Percentiles rank a stretch among this genome's conserved stretches.
phyloP scores from a whole-genome alignment of 495 filamentous ascomycete genomes.

The Aspergillus sparsus region DNA sequence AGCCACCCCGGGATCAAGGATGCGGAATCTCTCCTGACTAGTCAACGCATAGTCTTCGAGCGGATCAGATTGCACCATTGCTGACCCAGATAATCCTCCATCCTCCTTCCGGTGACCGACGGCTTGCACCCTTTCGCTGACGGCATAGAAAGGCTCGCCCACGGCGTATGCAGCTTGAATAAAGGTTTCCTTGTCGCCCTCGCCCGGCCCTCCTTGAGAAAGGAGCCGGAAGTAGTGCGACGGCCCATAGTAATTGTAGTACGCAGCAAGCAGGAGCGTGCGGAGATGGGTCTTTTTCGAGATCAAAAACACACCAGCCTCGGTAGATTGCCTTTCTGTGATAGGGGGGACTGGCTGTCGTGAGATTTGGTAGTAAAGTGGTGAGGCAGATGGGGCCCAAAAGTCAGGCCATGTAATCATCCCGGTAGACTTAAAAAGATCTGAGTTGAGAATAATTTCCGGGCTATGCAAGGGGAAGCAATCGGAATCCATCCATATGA shows the following conservation, averaged over 20 bases:
- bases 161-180: conserved; percentile 55
- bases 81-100: conserved; percentile 38
- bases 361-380: conserved; percentile 56
- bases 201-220: conserved; percentile 55
- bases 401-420: conserved; percentile 66
- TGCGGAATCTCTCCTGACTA: conserved; percentile 38
- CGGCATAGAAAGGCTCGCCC: conserved; percentile 50
- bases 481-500: conserved; percentile 66
- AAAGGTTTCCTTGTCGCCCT: conserved; percentile 70
- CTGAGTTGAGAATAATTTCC: conserved; percentile 48
- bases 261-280: conserved; percentile 57
- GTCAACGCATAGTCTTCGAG: conserved; percentile 44
- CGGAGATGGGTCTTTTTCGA: conserved; percentile 55
- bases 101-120: conserved; percentile 39
- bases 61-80: conserved; percentile 51
- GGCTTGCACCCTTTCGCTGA: conserved; percentile 46
- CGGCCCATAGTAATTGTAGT: conserved; percentile 65
- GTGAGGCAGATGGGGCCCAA: conserved; percentile 55
- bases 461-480: conserved; percentile 56
- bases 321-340: conserved; percentile 46
- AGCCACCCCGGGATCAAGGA: conserved; percentile 38
- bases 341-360: conserved; percentile 44
- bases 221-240: conserved; percentile 60
- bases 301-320: conserved; percentile 59
- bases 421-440: conserved; percentile 54